phyloP scores from a whole-genome alignment of 176 grass and related monocot genomes.

The Metroxylon sagu region DNA sequence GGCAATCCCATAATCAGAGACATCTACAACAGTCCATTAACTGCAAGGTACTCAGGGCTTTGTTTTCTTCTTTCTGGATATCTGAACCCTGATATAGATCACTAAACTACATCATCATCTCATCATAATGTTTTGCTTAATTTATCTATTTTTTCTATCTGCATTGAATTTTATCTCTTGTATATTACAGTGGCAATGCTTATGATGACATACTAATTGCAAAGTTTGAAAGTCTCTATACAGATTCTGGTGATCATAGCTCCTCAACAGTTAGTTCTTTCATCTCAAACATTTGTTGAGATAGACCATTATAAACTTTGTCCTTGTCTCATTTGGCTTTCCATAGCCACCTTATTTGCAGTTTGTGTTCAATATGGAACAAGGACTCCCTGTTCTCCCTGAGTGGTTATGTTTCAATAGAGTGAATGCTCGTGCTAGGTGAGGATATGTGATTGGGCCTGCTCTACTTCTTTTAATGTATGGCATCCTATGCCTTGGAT shows the following conservation, averaged over 20 bases:
- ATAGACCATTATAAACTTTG: background rate
- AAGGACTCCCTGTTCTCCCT: constrained; percentile 75
- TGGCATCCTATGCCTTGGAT: background rate
- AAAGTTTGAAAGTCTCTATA: constrained; percentile 91
- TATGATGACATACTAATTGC: constrained; percentile 77
- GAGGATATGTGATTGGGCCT: constrained; percentile 66
- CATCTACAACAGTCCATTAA: constrained; percentile 90
- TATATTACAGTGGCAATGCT: constrained; percentile 60
- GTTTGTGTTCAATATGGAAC: constrained; percentile 78
- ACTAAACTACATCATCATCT: too few relatives aligned
- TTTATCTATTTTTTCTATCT: constrained; percentile 7
- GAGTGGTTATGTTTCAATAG: constrained; percentile 92
- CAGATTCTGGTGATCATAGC: constrained; percentile 73
- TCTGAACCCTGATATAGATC: background rate
- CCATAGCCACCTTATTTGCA: constrained; percentile 22
- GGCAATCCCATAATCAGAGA: constrained; percentile 65
- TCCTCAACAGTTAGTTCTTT: constrained; percentile 60
- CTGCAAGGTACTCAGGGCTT: constrained; percentile 52
- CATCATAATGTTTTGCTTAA: too few relatives aligned
- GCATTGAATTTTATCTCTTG: constrained; percentile 8
- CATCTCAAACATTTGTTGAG: background rate
- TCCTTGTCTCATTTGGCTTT: constrained; percentile 16
- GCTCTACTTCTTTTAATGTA: constrained; percentile 74
- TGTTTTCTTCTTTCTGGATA: constrained; percentile 14
- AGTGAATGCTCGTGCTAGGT: constrained; percentile 58